Evolutionary conservation across 176 grass and related monocot species (phyloP).

Genomic region (Luzula sylvatica): DNA sequence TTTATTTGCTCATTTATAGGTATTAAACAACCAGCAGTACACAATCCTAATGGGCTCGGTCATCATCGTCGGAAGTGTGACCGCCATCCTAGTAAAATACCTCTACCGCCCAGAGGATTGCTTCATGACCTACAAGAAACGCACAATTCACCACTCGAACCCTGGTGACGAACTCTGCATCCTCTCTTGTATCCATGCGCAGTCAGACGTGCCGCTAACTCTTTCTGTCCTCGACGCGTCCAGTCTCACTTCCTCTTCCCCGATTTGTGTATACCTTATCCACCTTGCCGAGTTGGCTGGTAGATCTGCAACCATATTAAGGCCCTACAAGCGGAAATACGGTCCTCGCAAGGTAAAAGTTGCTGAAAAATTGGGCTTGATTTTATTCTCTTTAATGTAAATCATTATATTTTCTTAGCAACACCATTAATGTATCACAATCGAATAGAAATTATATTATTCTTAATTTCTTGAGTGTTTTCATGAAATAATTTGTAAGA

Average conservation of each 20-base stretch:
- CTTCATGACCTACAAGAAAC: constrained; percentile 42
- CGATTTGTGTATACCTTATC: constrained; percentile 48
- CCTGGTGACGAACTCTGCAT: constrained; percentile 52
- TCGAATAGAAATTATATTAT: too few relatives aligned
- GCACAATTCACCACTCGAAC: constrained; percentile 46
- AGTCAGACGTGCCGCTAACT: constrained; percentile 41
- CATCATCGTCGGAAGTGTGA: constrained; percentile 27
- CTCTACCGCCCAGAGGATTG: constrained; percentile 72
- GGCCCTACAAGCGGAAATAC: constrained; percentile 26
- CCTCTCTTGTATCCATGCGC: constrained; percentile 57
- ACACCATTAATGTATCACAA: too few relatives aligned
- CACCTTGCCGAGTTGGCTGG: constrained; percentile 73
- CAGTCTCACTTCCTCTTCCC: constrained; percentile 17
- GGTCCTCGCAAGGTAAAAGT: constrained; percentile 13
- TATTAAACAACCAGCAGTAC: constrained; percentile 35
- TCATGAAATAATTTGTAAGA: too few relatives aligned
- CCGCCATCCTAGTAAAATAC: constrained; percentile 39
- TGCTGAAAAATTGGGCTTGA: too few relatives aligned
- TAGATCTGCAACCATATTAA: constrained; percentile 43
- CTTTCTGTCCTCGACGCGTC: constrained; percentile 48
- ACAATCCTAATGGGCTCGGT: constrained; percentile 40
- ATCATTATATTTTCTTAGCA: too few relatives aligned
- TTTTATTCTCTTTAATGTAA: too few relatives aligned
- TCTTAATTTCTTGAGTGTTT: too few relatives aligned
- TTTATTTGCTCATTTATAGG: too few relatives aligned